Conservation (phyloP, 306 rosid genomes). For the Corylus avellana region DNA sequence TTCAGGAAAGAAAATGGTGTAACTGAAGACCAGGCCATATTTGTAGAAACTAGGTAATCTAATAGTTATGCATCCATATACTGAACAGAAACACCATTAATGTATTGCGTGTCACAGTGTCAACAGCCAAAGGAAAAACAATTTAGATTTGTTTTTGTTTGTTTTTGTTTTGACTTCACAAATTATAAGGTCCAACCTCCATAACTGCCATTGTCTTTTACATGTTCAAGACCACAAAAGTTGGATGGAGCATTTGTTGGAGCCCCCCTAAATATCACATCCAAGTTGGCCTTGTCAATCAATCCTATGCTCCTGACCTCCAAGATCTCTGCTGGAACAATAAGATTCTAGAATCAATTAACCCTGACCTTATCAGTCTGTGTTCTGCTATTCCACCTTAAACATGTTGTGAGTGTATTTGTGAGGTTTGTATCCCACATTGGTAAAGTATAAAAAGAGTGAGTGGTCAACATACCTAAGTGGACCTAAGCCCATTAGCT, state of each 20-base stretch:
- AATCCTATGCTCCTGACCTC: background rate
- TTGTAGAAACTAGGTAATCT: constrained; percentile 35
- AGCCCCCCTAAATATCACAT: background rate
- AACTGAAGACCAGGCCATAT: constrained; percentile 77
- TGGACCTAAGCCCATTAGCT: no score
- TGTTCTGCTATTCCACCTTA: no score
- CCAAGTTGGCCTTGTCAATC: background rate
- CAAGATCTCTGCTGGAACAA: background rate
- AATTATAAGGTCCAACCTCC: constrained; percentile 1
- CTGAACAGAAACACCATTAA: background rate
- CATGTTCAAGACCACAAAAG: constrained; percentile 8
- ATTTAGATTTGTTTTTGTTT: no score
- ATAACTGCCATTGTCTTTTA: constrained; percentile 8
- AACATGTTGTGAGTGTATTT: no score
- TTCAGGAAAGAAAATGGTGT: constrained; percentile 71
- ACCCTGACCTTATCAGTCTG: no score
- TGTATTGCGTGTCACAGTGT: background rate
- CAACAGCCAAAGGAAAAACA: no score
- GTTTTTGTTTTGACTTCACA: no score
- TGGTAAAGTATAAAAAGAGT: no score
- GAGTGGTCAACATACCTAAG: no score
- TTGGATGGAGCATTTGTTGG: background rate
- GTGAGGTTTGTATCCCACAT: no score
- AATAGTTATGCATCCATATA: constrained; percentile 23
- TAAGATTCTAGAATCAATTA: background rate